phyloP scores from a whole-genome alignment of 148 eudicot species.

The Rhododendron molle region DNA sequence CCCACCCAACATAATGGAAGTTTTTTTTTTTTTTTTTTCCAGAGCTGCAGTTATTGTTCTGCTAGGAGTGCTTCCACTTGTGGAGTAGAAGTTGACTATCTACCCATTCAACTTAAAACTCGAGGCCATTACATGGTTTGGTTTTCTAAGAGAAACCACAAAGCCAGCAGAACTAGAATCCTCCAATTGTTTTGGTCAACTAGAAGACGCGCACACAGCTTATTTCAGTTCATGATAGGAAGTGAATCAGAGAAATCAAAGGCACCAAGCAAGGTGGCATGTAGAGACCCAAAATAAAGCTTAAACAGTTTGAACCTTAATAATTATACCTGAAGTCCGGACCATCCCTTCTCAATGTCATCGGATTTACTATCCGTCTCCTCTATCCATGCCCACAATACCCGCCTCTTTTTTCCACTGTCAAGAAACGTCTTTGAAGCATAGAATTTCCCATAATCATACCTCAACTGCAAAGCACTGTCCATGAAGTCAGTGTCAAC shows the following conservation, averaged over 20 bases:
- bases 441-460: conserved; percentile 27
- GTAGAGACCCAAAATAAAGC: not conserved
- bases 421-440: conserved; percentile 29
- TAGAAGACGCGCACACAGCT: not conserved
- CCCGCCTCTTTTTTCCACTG: conserved; percentile 13
- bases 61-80: not conserved
- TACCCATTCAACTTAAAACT: not conserved
- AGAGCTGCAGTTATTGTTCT: not conserved
- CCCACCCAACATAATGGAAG: not conserved
- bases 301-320: not conserved
- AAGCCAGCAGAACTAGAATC: not conserved
- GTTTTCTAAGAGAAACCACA: not conserved
- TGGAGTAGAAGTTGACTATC: not conserved
- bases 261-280: no score
- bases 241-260: not conserved
- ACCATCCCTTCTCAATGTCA: conserved; percentile 29
- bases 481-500: conserved; percentile 3
- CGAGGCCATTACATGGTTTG: not conserved
- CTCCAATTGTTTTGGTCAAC: not conserved
- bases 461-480: conserved; percentile 6
- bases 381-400: conserved; percentile 26
- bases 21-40: not conserved
- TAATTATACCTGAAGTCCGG: conserved; percentile 22
- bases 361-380: conserved; percentile 15
- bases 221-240: not conserved